Evolutionary conservation across 2,329 filamentous ascomycete genomes (phyloP).

Genomic region (Aaosphaeria pasadenensis): DNA sequence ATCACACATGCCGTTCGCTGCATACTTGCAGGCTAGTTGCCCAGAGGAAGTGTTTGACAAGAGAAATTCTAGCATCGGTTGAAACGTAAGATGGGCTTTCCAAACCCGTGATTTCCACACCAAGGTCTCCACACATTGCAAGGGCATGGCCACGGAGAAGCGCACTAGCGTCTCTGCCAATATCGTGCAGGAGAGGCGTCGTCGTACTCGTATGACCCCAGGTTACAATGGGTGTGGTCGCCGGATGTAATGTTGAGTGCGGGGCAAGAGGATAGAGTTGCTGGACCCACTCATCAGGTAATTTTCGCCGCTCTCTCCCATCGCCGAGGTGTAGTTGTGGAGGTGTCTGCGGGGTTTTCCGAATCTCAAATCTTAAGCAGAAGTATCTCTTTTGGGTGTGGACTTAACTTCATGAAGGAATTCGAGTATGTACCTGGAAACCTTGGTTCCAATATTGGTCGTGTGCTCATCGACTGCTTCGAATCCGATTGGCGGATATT

Average conservation of each 20-base stretch:
- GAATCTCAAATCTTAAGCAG: too few species aligned
- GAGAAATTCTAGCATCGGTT: not conserved
- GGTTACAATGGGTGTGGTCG: constrained; percentile 6
- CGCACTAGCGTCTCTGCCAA: not conserved
- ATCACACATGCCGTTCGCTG: too few species aligned
- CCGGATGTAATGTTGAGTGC: constrained; percentile 4
- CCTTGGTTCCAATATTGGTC: not conserved
- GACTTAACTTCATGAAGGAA: not conserved
- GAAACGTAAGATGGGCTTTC: not conserved
- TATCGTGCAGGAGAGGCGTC: not conserved
- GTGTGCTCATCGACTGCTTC: not conserved
- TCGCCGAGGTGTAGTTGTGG: not conserved
- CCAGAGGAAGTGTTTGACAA: not conserved
- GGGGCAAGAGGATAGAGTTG: constrained; percentile 3
- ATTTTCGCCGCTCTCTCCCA: not conserved
- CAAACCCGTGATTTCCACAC: not conserved
- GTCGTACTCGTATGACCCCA: constrained; percentile 5
- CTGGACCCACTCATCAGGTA: not conserved
- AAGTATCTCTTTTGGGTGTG: not conserved
- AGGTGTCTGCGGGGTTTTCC: not conserved
- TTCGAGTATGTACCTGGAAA: not conserved
- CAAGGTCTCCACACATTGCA: not conserved
- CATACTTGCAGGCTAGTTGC: too few species aligned
- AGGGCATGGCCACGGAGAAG: not conserved
- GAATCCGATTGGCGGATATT: too few species aligned